Conservation (phyloP, 495 filamentous ascomycete genomes). For the Aspergillus baeticus region DNA sequence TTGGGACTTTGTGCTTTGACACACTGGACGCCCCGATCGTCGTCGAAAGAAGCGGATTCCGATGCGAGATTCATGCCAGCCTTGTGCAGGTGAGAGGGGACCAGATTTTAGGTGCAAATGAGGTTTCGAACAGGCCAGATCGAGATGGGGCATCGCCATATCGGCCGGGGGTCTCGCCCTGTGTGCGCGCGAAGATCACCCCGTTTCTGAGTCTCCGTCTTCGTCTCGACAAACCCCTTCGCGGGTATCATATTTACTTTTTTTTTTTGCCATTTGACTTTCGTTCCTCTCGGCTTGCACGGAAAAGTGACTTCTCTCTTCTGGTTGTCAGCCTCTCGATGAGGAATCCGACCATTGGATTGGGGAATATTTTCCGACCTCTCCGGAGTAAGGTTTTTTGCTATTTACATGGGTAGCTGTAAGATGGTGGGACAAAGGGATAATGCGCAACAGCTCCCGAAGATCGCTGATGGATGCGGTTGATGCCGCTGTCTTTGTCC, state of each 20-base stretch:
- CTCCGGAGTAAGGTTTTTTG: conserved; percentile 8
- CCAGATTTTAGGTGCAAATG: not conserved
- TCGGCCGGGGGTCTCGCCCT: not conserved
- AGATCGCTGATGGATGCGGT: not conserved
- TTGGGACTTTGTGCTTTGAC: not conserved
- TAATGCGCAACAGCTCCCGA: not conserved
- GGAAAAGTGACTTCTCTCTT: too few species aligned
- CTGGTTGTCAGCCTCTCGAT: not conserved
- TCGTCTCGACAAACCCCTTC: not conserved
- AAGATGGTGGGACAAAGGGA: conserved; percentile 4
- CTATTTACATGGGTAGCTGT: conserved; percentile 6
- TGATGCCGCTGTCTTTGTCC: not conserved
- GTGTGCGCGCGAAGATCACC: not conserved
- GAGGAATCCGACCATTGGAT: conserved; percentile 7
- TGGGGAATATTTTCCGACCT: conserved; percentile 22
- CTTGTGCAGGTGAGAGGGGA: not conserved
- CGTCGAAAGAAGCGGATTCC: not conserved
- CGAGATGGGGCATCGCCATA: conserved; percentile 4
- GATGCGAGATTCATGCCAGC: conserved; percentile 1
- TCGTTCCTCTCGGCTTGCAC: not conserved
- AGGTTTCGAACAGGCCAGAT: conserved; percentile 4
- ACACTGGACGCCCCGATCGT: not conserved
- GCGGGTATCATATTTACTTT: not conserved
- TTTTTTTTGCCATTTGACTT: not conserved
- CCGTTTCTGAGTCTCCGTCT: not conserved